Evolutionary conservation across 2,329 filamentous ascomycete species (phyloP), one percentile per base, ranked within the genome.

Genomic region (Dendrostoma leiphaemia): DNA sequence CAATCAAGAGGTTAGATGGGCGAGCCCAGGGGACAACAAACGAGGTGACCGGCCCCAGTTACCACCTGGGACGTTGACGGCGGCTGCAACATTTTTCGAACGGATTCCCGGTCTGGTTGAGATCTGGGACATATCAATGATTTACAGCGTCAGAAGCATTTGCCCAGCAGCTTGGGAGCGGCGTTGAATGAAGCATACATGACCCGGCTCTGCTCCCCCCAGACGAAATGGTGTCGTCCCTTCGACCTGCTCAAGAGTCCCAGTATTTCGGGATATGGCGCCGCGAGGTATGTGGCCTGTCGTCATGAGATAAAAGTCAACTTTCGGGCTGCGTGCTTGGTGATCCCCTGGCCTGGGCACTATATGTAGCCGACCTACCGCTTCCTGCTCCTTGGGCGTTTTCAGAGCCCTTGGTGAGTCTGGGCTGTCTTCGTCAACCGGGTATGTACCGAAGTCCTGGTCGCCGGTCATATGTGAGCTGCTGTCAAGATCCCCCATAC

Each of bases 361-460:
- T n/a, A n/a, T n/a, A n/a, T n/a, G n/a, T n/a, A 3, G 15, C 15
- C 15, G 1, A 32, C 54, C 13, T 50, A 53, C 54, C 19, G 54
- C 38, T n/a, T 56, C 54, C 12, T 56, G 54, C 12, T 53, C 37
- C 19, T 56, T 56, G 0, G 54, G 49, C 3, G 49, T 56, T 23
- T 53, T 53, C 10, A 46, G 13, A 3, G 41, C 32, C 41, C 49
- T 45, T 15, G 3, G 6, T 13, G 49, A 29, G 8, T 29, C 8
- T 2, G 23, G n/a, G 35, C 40, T 3, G 12, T 26, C 13, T 15
- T 28, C 19, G 15, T 44, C 21, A 17, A 21, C 23, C 3, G 23
- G 29, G 26, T 41, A 37, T 19, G 32, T 48, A 13, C 54, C 54
- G 10, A 53, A 45, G 6, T 53, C 49, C 54, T 51, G 12, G 2